These are phyloP conservation scores for Aspergillus spinulosporus DNA, from an alignment of 2,329 filamentous ascomycete species.

Conservation along the genomic window DNA sequence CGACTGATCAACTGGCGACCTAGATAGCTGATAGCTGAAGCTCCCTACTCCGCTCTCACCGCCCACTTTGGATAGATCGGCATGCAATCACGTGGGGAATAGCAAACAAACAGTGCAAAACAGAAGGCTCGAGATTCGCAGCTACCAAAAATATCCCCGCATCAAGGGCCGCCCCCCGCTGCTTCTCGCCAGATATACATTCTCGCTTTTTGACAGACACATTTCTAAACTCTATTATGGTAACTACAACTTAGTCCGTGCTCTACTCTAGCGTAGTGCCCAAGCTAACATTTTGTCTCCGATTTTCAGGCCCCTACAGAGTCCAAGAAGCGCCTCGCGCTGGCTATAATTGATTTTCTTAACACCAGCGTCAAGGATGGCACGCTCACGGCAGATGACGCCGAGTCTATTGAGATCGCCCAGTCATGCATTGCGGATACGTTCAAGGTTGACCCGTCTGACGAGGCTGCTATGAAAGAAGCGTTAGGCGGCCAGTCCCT, in stretches of 20 bases:
- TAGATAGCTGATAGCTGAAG: slow-evolving; percentile 9
- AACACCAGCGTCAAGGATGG: slow-evolving; percentile 80
- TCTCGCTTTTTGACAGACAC: not conserved
- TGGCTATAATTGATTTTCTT: slow-evolving; percentile 96
- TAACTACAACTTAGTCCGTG: not conserved
- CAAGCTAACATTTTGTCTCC: not conserved
- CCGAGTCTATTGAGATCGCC: slow-evolving; percentile 91
- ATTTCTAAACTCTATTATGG: slow-evolving; percentile 6
- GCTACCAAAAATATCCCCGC: slow-evolving; percentile 19
- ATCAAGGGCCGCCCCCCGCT: slow-evolving; percentile 22
- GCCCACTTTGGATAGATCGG: slow-evolving; percentile 9
- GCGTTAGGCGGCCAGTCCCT: slow-evolving; percentile 86
- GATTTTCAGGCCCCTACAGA: slow-evolving; percentile 43
- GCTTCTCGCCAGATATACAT: slow-evolving; percentile 13
- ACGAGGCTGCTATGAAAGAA: slow-evolving; percentile 69
- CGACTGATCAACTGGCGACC: slow-evolving; percentile 7
- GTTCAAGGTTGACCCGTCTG: slow-evolving; percentile 88
- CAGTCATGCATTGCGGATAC: slow-evolving; percentile 91
- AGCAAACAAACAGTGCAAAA: slow-evolving; percentile 20
- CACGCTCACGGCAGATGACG: slow-evolving; percentile 81
- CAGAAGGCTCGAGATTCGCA: slow-evolving; percentile 9
- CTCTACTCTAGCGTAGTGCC: not conserved
- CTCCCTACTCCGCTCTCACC: slow-evolving; percentile 6
- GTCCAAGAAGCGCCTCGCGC: slow-evolving; percentile 83
- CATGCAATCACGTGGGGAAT: slow-evolving; percentile 21